Percentiles rank a stretch among this genome's conserved stretches.
Conservation (phyloP, 2,329 filamentous ascomycete species). For the Ophiostoma perfectum region DNA sequence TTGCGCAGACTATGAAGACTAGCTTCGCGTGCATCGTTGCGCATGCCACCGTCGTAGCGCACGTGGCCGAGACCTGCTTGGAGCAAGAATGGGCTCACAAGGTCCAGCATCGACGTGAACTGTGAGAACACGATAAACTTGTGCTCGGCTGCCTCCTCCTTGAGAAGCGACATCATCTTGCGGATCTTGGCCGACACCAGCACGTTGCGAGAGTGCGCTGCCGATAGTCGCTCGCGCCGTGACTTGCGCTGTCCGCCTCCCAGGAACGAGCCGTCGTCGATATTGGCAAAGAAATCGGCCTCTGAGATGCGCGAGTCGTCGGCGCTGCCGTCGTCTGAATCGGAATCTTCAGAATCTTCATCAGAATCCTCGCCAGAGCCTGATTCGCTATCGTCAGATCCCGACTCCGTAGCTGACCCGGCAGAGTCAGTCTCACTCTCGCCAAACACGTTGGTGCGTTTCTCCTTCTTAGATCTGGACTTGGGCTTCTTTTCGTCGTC, state of each 20-base stretch:
- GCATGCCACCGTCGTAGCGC: constrained; percentile 93
- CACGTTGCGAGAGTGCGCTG: constrained; percentile 34
- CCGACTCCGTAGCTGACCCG: not conserved
- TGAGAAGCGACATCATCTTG: constrained; percentile 73
- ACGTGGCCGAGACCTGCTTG: constrained; percentile 70
- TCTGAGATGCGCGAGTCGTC: constrained; percentile 36
- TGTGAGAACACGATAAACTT: constrained; percentile 99
- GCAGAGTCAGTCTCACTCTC: constrained; percentile 13
- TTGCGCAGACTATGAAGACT: constrained; percentile 71
- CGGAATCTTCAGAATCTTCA: not conserved
- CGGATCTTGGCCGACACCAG: constrained; percentile 85
- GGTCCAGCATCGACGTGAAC: constrained; percentile 96
- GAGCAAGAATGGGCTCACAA: constrained; percentile 85
- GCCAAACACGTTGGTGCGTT: not conserved
- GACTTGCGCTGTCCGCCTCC: constrained; percentile 24
- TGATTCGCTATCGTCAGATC: not conserved
- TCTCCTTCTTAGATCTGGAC: constrained; percentile 27
- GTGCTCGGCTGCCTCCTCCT: constrained; percentile 70
- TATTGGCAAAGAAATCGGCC: constrained; percentile 39
- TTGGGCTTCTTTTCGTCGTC: constrained; percentile 40
- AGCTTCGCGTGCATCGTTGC: constrained; percentile 84
- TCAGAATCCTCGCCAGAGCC: not conserved
- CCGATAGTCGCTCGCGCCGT: constrained; percentile 5
- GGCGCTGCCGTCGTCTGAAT: constrained; percentile 2
- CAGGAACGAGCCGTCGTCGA: constrained; percentile 36